These are phyloP conservation scores for Pulchroboletus neoregius DNA, from an alignment of 1,284 basidiomycete genomes.

Conservation along the genomic window DNA sequence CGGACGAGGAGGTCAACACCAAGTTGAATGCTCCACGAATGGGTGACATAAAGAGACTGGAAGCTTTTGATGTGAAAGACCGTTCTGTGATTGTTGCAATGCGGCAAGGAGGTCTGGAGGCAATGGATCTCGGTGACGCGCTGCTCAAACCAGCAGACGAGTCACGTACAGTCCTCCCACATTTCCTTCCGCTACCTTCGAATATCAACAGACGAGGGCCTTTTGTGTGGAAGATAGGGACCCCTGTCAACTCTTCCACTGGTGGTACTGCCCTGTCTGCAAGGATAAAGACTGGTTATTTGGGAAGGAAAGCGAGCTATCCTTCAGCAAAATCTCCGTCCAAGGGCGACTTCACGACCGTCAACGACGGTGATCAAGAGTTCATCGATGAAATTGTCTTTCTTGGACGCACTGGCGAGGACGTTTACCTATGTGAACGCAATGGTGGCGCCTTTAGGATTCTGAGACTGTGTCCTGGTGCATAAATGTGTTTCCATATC, in stretches of 20 bases:
- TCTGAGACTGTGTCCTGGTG: constrained; percentile 53
- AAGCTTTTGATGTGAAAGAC: constrained; percentile 70
- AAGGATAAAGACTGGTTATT: constrained; percentile 36
- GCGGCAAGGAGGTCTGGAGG: constrained; percentile 78
- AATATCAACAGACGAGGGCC: constrained; percentile 63
- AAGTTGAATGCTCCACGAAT: constrained; percentile 44
- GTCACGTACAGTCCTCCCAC: constrained; percentile 63
- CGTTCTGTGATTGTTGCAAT: constrained; percentile 75
- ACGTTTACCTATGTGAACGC: constrained; percentile 77
- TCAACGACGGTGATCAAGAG: constrained; percentile 51
- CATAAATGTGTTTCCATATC: constrained; percentile 12
- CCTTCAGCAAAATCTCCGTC: constrained; percentile 45
- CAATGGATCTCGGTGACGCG: constrained; percentile 71
- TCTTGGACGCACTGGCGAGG: constrained; percentile 67
- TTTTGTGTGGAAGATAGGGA: constrained; percentile 77
- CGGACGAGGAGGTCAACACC: constrained; percentile 52
- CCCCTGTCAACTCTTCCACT: constrained; percentile 48
- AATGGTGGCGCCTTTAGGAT: constrained; percentile 70
- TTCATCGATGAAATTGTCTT: constrained; percentile 68
- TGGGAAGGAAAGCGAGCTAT: constrained; percentile 51
- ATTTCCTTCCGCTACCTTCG: constrained; percentile 57
- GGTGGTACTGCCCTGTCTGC: constrained; percentile 41
- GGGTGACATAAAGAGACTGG: constrained; percentile 75
- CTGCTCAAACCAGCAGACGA: constrained; percentile 71
- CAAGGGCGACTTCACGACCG: constrained; percentile 48